Percentiles rank a stretch among this genome's conserved stretches.
Evolutionary conservation across 495 filamentous ascomycete species (phyloP).

Genomic region (Annulohypoxylon moriforme): DNA sequence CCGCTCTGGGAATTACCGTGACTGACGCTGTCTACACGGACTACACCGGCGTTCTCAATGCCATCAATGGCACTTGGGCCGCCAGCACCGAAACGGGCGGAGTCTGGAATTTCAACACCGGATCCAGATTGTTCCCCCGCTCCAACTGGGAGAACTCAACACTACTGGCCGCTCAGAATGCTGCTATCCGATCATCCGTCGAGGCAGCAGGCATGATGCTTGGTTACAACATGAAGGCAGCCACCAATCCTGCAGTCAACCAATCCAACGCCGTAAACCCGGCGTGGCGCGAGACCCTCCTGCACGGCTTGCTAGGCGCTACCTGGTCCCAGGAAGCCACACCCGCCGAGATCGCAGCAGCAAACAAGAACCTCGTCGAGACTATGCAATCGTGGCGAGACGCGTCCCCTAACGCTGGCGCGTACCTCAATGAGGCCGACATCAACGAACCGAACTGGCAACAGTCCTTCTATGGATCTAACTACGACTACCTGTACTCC

Average conservation of each 20-base stretch:
- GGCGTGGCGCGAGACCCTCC: slow-evolving; percentile 52
- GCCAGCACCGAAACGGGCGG: slow-evolving; percentile 31
- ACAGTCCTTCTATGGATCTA: slow-evolving; percentile 64
- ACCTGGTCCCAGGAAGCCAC: slow-evolving; percentile 48
- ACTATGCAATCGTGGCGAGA: slow-evolving; percentile 41
- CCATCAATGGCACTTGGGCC: slow-evolving; percentile 35
- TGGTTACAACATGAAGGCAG: slow-evolving; percentile 57
- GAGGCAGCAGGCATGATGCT: slow-evolving; percentile 51
- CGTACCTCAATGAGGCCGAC: slow-evolving; percentile 59
- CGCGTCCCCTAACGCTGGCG: slow-evolving; percentile 49
- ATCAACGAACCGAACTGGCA: slow-evolving; percentile 68
- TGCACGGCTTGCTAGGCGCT: slow-evolving; percentile 51
- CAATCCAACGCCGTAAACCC: slow-evolving; percentile 50
- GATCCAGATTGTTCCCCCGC: slow-evolving; percentile 56
- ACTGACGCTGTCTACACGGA: slow-evolving; percentile 32
- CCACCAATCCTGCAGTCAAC: slow-evolving; percentile 30
- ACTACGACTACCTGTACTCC: slow-evolving; percentile 53
- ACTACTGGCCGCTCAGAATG: slow-evolving; percentile 49
- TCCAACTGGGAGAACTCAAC: slow-evolving; percentile 49
- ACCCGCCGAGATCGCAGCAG: slow-evolving; percentile 26
- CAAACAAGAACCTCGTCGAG: slow-evolving; percentile 38
- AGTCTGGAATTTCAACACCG: slow-evolving; percentile 41
- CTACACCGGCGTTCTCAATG: slow-evolving; percentile 29
- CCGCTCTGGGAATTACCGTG: slow-evolving; percentile 50
- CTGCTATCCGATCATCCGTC: slow-evolving; percentile 45